Conservation (phyloP, 2,329 filamentous ascomycete genomes). For the Chrysoporthe puriensis region DNA sequence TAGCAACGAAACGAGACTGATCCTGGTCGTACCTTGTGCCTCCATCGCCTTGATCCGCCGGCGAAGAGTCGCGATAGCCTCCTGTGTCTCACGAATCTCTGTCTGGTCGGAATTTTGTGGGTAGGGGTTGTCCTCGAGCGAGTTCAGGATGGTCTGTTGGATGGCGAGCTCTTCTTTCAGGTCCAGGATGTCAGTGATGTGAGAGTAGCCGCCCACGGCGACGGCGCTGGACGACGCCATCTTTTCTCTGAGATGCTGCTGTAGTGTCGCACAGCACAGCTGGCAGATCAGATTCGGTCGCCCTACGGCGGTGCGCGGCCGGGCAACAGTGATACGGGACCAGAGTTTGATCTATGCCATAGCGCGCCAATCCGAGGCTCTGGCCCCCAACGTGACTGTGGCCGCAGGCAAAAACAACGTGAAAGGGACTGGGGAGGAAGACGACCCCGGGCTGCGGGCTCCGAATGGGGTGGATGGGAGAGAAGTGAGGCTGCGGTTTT, state of each 20-base stretch:
- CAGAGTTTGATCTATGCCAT: no score
- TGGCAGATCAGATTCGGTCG: background rate
- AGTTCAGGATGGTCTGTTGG: constrained; percentile 47
- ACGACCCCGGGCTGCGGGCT: no score
- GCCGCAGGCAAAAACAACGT: no score
- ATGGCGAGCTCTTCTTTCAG: constrained; percentile 46
- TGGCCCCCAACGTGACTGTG: no score
- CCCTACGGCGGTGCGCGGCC: no score
- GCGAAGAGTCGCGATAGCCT: constrained; percentile 36
- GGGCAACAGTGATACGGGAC: no score
- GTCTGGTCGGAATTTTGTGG: constrained; percentile 28
- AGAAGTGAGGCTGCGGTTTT: no score
- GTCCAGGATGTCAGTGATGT: constrained; percentile 35
- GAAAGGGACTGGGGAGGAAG: no score
- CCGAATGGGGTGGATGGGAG: no score
- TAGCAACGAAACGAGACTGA: background rate
- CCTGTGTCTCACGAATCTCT: constrained; percentile 35
- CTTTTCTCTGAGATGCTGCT: constrained; percentile 1
- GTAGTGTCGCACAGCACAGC: background rate
- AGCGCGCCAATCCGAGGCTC: no score
- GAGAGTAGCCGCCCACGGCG: background rate
- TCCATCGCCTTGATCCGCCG: constrained; percentile 33
- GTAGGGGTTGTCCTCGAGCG: constrained; percentile 41
- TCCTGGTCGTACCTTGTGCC: constrained; percentile 14
- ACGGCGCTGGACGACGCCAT: constrained; percentile 15